Base-by-base conservation (phyloP, 2,329 filamentous ascomycete genomes). In the Trichoderma cornu-damae region DNA sequence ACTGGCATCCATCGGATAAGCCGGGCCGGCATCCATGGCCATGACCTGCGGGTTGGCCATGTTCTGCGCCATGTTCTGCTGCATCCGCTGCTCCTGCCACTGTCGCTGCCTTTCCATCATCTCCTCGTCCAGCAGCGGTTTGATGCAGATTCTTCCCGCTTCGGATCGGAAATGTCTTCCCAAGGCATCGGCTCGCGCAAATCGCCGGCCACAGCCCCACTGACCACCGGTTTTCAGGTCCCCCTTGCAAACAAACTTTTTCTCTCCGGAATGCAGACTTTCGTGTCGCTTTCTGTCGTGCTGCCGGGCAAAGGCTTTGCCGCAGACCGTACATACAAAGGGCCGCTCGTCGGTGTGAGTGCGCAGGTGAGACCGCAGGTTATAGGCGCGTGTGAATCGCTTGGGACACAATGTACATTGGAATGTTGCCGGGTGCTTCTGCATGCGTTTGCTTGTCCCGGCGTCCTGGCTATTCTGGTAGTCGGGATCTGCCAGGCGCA, bases 261-360 rank as follows among this genome's bases (percentile, higher is more conserved):
- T 99, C 75, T 99, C 94, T 40, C 94, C 94, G 0, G 90, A 95
- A 68, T 99, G 94, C 40, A 99, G 77, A 37, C 93, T 92, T 74
- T 99, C 94, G 72, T 99, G 94, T 37, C 94, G 87, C 74, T 99
- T 99, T 44, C 94, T 87, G 70, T 99, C 94, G 69, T 99, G 94
- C 69, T 99, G 94, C 24, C 94, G 87, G 5, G 94, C 94, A 74
- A 99, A 99, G 0, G 94, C 94, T 72, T 99, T 99, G 52, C 90
- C 90, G 65, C 94, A 99, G 7, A 97, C 90, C 0, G 90, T 96
- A 69, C 94, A 99, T 2, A 97, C 93, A 67, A 97, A 99, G 0
- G 94, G 94, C 47, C 94, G 84, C 76, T 99, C 94, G 67, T 99
- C 94, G 0, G 94, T 99, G 69, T 99, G 94, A 0, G 94, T 99